Base-by-base conservation (phyloP, 1,284 basidiomycete genomes). In the Xanthoconium separans region DNA sequence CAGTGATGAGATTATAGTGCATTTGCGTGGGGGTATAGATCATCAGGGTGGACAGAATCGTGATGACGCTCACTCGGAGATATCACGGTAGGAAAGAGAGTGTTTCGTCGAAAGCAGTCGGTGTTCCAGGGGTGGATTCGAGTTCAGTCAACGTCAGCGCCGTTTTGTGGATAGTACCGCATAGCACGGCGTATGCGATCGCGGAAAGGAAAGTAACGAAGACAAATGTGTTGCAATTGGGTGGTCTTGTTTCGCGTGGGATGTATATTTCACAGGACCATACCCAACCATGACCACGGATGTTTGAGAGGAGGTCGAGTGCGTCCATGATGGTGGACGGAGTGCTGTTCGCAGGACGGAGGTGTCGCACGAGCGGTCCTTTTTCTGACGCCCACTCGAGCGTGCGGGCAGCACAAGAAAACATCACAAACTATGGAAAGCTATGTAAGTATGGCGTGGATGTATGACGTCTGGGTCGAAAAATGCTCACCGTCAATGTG, bases 231-330 rank as follows among this genome's bases (percentile, higher is more conserved):
- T 60, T 34, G 18, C 61, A 70, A 41, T 76, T 56, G 6, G 65
- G 65, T 65, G 61, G 51, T 15, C 78, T 74, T 16, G 70, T 75
- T 60, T 80, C 74, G 10, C 55, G 60, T 2, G 81, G 75, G 31
- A 82, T 47, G 48, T 75, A 67, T 10, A 78, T 62, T 48, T 74
- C 70, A 27, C n/a, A 11, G 13, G 62, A 62, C 62, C 62, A 66
- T n/a, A 54, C 42, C 82, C 84, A 85, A 18, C 79, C 81, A 39
- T 73, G 60, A 6, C 83, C 83, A 18, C 83, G 80, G 16, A 79
- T 55, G 57, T 76, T 81, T 54, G 65, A 68, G 12, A 56, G 57
- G 11, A 86, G 72, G 54, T 85, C 80, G 13, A 77, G 61, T 2
- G 77, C 74, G 55, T 86, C 77, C 30, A 69, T 49, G n/a, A 70